Evolutionary conservation across 805 yeast species (phyloP), one percentile per base, ranked within the genome.

Genomic region (Metschnikowia baotianmanensis): DNA sequence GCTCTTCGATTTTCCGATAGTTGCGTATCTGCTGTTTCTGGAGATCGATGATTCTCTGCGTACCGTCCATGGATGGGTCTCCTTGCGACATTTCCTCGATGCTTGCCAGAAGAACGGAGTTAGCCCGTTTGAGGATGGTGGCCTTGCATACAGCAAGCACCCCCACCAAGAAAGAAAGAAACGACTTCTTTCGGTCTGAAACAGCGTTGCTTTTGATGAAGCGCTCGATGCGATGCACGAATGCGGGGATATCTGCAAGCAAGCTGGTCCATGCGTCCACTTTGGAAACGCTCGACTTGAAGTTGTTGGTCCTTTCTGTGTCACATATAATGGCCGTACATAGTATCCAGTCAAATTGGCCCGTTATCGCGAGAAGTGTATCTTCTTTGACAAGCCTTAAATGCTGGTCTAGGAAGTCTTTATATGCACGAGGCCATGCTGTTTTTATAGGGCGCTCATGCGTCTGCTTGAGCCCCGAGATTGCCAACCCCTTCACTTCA

Each of bases 41-140:
- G n/a, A 61, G 39, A 21, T 58, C 63, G 19, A 58, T 52, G 31
- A 58, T 56, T 34, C 56, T 56, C 13, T 48, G 50, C 36, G 54
- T 45, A 9, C 50, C 19, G 10, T 55, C 62, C 5, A 21, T 13
- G 11, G 37, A 25, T 13, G 45, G 36, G 15, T 43, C 49, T 24
- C 47, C 50, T 9, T 13, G 31, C 15, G 22, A 15, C 12, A 27
- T 13, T 5, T n/a, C 25, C 6, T 34, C 38, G 16, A 37, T 25
- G 28, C 31, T 33, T 10, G 30, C 11, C 28, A 13, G 11, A 15
- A 31, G 29, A 10, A 22, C 27, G 13, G 46, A 42, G 40, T 65
- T 68, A 26, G 60, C 56, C n/a, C 65, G 47, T 36, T 59, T 62
- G n/a, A 59, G 50, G 3, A 66, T 46, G 6, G 60, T 47, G 1